Percentiles rank a stretch among this genome's conserved stretches.
Conservation (phyloP, 1,284 basidiomycete genomes). For the Leccinum griseonigrum region DNA sequence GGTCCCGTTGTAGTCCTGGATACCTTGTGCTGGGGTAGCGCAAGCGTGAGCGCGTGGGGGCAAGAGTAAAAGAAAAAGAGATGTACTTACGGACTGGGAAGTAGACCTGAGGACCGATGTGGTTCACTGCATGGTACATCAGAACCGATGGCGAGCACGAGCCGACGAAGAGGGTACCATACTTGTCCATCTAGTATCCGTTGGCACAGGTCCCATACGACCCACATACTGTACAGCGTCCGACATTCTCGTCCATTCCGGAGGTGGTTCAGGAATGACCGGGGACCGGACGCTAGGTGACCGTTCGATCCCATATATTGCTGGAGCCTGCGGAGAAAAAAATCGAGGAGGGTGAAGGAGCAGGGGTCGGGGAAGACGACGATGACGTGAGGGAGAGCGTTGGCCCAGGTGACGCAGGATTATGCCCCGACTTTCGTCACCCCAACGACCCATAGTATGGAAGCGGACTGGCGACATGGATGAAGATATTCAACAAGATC, state of each 20-base stretch:
- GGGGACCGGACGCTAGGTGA: conserved; percentile 14
- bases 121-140: too few species aligned
- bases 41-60: too few species aligned
- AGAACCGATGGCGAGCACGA: too few species aligned
- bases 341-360: conserved; percentile 18
- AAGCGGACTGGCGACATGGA: too few species aligned
- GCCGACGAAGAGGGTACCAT: too few species aligned
- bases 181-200: too few species aligned
- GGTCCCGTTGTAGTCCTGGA: conserved; percentile 46
- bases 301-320: conserved; percentile 26
- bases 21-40: conserved; percentile 41
- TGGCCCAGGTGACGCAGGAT: conserved; percentile 25
- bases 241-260: conserved; percentile 28
- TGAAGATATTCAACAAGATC: too few species aligned
- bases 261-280: conserved; percentile 26
- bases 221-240: conserved; percentile 18
- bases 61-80: too few species aligned
- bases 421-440: too few species aligned
- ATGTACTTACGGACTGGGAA: too few species aligned
- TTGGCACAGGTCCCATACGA: conserved; percentile 14
- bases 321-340: conserved; percentile 21
- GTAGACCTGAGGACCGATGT: too few species aligned
- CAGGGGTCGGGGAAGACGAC: conserved; percentile 32
- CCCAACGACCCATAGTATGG: too few species aligned
- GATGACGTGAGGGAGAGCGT: conserved; percentile 32